These are phyloP conservation scores for Hypoxylon lenormandii DNA, from an alignment of 495 filamentous ascomycete species.

Conservation along the genomic window DNA sequence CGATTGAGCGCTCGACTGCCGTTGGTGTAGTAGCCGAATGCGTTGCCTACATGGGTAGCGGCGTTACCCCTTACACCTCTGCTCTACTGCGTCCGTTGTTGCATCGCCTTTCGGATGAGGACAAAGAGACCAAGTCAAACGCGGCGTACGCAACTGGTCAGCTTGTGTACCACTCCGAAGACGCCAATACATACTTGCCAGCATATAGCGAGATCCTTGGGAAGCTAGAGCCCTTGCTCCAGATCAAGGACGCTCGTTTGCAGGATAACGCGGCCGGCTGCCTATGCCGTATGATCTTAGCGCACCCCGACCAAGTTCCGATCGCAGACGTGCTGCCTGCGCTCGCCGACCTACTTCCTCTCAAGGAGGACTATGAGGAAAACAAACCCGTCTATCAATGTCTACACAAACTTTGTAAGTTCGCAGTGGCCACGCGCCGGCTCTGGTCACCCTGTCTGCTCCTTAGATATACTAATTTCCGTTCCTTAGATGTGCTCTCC, in stretches of 20 bases:
- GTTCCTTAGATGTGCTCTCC: constrained; percentile 71
- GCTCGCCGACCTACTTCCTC: constrained; percentile 80
- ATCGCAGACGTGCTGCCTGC: constrained; percentile 82
- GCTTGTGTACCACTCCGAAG: constrained; percentile 80
- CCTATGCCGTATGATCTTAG: constrained; percentile 88
- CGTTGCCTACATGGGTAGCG: constrained; percentile 82
- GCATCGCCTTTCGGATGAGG: constrained; percentile 88
- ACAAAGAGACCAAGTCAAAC: constrained; percentile 92
- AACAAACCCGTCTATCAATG: constrained; percentile 91
- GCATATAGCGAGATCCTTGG: constrained; percentile 79
- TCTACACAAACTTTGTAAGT: constrained; percentile 86
- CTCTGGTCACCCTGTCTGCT: background rate
- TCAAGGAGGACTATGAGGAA: constrained; percentile 96
- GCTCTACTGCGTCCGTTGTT: constrained; percentile 81
- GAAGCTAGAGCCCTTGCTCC: constrained; percentile 85
- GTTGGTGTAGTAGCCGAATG: constrained; percentile 94
- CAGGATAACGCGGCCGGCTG: constrained; percentile 96
- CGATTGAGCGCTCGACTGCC: constrained; percentile 85
- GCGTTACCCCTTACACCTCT: constrained; percentile 80
- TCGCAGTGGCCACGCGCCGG: background rate
- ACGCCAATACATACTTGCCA: constrained; percentile 75
- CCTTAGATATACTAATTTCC: constrained; percentile 33
- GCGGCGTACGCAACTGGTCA: constrained; percentile 90
- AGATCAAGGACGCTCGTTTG: constrained; percentile 77
- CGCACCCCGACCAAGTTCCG: constrained; percentile 81